These are phyloP conservation scores for Hanseniaspora thailandica DNA, from an alignment of 805 yeast species.

Conservation along the genomic window DNA sequence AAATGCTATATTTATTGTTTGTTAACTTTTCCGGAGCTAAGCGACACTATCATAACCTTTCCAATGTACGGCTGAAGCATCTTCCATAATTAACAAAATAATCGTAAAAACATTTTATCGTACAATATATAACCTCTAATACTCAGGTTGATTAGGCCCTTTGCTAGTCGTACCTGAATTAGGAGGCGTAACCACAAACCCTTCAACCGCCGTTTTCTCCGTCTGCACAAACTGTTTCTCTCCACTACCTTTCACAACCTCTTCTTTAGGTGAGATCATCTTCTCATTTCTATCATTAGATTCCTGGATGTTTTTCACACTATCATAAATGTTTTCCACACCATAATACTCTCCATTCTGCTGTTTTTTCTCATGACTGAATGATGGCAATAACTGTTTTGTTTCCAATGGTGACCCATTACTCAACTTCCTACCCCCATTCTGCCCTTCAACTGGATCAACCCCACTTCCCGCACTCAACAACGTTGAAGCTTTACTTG, in stretches of 20 bases:
- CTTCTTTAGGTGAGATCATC: background rate
- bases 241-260: background rate
- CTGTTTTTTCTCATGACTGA: background rate
- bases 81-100: no score
- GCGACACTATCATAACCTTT: no score
- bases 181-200: constrained; percentile 6
- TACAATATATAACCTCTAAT: no score
- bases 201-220: background rate
- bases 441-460: background rate
- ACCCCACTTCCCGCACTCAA: background rate
- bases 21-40: no score
- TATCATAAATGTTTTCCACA: background rate
- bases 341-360: background rate
- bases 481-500: background rate
- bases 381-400: background rate
- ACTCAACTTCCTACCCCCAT: background rate
- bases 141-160: background rate
- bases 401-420: background rate
- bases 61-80: no score
- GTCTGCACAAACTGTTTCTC: background rate
- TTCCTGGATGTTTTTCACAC: background rate
- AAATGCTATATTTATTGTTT: no score
- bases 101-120: no score
- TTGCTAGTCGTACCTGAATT: background rate
- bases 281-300: background rate